Conservation (phyloP, 2,329 filamentous ascomycete genomes). For the Fusarium napiforme region DNA sequence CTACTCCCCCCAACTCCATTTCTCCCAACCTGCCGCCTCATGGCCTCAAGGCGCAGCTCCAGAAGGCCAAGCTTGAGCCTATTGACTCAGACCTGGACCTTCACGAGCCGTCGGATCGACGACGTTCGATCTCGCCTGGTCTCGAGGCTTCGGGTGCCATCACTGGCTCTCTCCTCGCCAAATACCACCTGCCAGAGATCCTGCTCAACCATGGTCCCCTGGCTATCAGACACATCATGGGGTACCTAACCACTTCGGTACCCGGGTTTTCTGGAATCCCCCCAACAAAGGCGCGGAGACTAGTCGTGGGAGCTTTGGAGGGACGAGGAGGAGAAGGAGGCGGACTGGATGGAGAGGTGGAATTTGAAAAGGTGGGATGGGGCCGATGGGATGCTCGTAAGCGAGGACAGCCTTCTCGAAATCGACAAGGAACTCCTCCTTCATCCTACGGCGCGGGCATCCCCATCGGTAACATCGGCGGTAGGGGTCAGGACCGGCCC, state of each 20-base stretch:
- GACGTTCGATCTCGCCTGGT: conserved; percentile 58
- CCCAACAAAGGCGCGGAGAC: conserved; percentile 86
- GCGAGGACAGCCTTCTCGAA: conserved; percentile 69
- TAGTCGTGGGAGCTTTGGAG: conserved; percentile 93
- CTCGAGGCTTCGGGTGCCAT: conserved; percentile 84
- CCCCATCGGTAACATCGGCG: conserved; percentile 62
- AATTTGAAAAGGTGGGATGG: conserved; percentile 97
- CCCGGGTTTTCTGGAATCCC: conserved; percentile 92
- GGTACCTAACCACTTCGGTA: conserved; percentile 90
- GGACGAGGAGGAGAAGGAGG: conserved; percentile 75
- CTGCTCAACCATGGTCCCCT: conserved; percentile 88
- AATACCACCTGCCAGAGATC: conserved; percentile 90
- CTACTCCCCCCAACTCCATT: conserved; percentile 94
- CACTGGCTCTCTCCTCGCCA: conserved; percentile 85
- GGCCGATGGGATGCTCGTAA: conserved; percentile 91
- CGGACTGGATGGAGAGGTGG: conserved; percentile 74
- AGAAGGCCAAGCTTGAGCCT: conserved; percentile 68
- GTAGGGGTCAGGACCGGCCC: conserved; percentile 58
- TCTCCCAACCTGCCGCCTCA: conserved; percentile 88
- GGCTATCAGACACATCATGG: conserved; percentile 95
- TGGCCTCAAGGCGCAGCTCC: conserved; percentile 76
- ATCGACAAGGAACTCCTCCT: conserved; percentile 55
- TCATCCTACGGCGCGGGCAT: conserved; percentile 63
- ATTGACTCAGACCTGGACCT: conserved; percentile 91
- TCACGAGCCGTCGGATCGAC: conserved; percentile 64